A percentile compares a stretch with the other conserved stretches of the same genome.
These are phyloP conservation scores for Dryas octopetala DNA, from an alignment of 306 rosid species.

Conservation along the genomic window DNA sequence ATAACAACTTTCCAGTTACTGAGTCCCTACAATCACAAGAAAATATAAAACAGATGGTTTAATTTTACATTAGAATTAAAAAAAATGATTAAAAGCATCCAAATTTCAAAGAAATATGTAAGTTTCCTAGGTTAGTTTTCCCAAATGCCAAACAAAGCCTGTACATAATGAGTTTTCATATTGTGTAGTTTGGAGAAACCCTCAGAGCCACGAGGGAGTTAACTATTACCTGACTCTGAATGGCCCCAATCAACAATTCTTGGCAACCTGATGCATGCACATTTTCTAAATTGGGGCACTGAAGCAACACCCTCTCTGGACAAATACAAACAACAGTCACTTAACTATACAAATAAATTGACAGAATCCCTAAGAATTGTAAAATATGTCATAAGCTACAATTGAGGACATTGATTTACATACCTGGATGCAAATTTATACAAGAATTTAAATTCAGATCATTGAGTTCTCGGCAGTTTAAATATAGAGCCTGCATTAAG, in stretches of 20 bases:
- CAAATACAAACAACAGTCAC: conserved; percentile 20
- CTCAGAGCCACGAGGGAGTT: background rate
- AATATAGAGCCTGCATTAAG: conserved; percentile 71
- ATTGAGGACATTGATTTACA: conserved; percentile 17
- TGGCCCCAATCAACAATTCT: conserved; percentile 51
- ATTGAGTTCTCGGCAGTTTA: conserved; percentile 77
- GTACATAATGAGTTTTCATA: background rate
- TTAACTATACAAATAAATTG: background rate
- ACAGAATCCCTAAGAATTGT: conserved; percentile 5
- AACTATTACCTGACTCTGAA: conserved; percentile 68
- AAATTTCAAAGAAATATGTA: background rate
- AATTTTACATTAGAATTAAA: background rate
- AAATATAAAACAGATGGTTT: conserved; percentile 3
- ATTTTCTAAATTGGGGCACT: conserved; percentile 66
- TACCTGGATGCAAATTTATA: conserved; percentile 87
- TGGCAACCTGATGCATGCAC: conserved; percentile 87
- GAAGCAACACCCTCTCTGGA: conserved; percentile 80
- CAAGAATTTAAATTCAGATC: conserved; percentile 93
- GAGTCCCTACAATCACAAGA: background rate
- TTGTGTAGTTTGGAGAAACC: background rate
- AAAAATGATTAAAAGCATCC: background rate
- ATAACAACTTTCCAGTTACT: conserved; percentile 11
- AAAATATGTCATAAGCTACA: conserved; percentile 13
- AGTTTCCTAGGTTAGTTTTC: background rate
- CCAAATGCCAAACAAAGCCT: background rate